Evolutionary conservation across 768 basidiomycete genomes (phyloP), one percentile per base, ranked within the genome.

Genomic region (Agaricus sinodeliciosus): DNA sequence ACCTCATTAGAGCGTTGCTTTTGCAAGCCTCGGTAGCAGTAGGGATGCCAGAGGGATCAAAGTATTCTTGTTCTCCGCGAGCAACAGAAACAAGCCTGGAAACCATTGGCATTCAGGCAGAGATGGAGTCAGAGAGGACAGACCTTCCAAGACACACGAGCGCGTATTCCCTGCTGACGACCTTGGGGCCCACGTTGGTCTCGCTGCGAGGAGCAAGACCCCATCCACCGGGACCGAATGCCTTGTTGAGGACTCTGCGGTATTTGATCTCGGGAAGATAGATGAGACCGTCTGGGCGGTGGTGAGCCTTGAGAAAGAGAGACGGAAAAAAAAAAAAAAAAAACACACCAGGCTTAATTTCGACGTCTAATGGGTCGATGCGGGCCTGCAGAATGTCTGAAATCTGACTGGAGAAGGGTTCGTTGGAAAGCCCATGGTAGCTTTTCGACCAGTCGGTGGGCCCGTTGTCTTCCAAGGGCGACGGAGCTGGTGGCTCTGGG

Each of bases 191-290:
- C 8, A 97, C 90, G 59, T 93, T 89, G 5, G 91, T 94, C 68
- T 95, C 91, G 42, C 88, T 85, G 12, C 95, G 79, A 1, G 95
- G 95, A 11, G 94, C 95, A 42, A 97, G 79, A 9, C 95, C 95
- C 95, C 95, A 97, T 4, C 86, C 94, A 6, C 95, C 95, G 16
- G 95, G 95, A 9, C 95, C 94, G 61, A 98, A 97, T 0, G 95
- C 93, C 59, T 78, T 84, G 72, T 97, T 97, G 43, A 97, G 69
- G 31, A 91, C 83, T 19, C 95, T 81, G 15, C 95, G 80, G 63
- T 97, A 98, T 65, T 96, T 95, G 62, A 97, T 98, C 69, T 97
- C 95, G 16, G 95, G 95, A 6, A 98, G 82, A 69, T 97, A 98
- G 9, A 96, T 70, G 39, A 98, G 75, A 4, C 95, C 95, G 59